Base-by-base conservation (phyloP, 202 grass and related monocot species). In the Setaria italica region DNA sequence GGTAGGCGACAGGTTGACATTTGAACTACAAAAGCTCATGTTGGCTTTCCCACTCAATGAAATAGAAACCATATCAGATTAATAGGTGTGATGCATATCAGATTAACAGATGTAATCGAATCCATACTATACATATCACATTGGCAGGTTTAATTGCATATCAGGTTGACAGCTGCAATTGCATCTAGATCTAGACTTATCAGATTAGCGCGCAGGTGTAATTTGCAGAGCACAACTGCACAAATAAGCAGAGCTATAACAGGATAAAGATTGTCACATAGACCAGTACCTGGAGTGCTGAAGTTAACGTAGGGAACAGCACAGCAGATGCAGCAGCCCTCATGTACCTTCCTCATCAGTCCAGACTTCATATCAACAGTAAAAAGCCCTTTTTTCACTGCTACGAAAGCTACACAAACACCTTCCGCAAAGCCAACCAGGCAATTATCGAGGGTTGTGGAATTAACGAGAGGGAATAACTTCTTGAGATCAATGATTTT, bases 301-400 rank as follows among this genome's bases (percentile, higher is more conserved):
- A 72, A 72, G 39, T 5, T 33, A 16, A 13, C 3, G 67, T 71
- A 72, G 21, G 51, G 67, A 8, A 74, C 49, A 45, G 11, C 4
- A 7, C 7, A 35, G 14, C 0, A 0, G 62, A 15, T 21, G 63
- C 0, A 16, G 21, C 9, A 14, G 29, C 17, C 9, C 32, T 75
- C 72, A 20, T 2, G 35, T 32, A 81, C 14, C 66, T 82, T 13
- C 25, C 1, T 62, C 15, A 6, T 17, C 43, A 11, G 10, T 11
- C 39, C 80, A 21, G 55, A 49, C 42, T 62, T 49, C 15, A 82
- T 17, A 58, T 82, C 80, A 37, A 82, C 2, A 6, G 29, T 8
- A 14, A 62, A 82, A 29, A 72, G 0, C 0, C 29, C 41, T 60
- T 21, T 0, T 1, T 11, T 1, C 5, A 65, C 6, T 3, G 16